Conservation (phyloP, 768 basidiomycete genomes). For the Leccinum imitatum region DNA sequence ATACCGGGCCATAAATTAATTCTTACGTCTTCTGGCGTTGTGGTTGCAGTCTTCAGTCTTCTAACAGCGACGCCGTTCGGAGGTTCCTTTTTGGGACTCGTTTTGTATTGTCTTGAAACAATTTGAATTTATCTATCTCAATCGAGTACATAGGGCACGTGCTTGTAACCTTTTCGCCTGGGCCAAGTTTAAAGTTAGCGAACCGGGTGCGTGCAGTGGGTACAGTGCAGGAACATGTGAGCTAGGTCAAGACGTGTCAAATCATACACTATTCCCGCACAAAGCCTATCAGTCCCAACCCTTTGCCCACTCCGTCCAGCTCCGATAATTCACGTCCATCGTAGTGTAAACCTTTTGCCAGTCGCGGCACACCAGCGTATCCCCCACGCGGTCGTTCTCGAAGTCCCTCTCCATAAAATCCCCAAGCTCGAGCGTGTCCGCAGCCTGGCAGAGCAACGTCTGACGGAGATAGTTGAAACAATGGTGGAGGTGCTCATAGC, state of each 20-base stretch:
- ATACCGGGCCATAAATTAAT: too few relatives aligned
- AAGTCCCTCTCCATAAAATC: conserved; percentile 18
- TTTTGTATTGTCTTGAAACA: too few relatives aligned
- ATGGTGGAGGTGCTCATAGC: conserved; percentile 12
- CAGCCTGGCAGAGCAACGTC: conserved; percentile 15
- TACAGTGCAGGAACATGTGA: background rate
- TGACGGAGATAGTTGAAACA: conserved; percentile 18
- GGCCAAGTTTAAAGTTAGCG: background rate
- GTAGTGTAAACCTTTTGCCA: conserved; percentile 6
- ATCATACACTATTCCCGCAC: background rate
- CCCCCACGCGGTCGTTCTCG: conserved; percentile 10
- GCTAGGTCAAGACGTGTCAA: background rate
- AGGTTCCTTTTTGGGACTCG: too few relatives aligned
- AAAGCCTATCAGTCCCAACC: conserved; percentile 11
- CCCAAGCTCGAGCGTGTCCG: conserved; percentile 15
- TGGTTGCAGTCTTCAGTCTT: too few relatives aligned
- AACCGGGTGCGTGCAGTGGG: background rate
- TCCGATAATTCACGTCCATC: conserved; percentile 7
- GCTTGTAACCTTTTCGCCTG: too few relatives aligned
- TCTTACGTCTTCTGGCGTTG: too few relatives aligned
- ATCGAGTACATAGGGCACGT: too few relatives aligned
- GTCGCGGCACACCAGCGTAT: conserved; percentile 15
- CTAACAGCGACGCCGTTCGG: too few relatives aligned
- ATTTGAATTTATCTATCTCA: too few relatives aligned
- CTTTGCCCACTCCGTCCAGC: conserved; percentile 11